Evolutionary conservation across 169 alveolate species (phyloP), one percentile per base, ranked within the genome.

Genomic region (Plasmodium gaboni): DNA sequence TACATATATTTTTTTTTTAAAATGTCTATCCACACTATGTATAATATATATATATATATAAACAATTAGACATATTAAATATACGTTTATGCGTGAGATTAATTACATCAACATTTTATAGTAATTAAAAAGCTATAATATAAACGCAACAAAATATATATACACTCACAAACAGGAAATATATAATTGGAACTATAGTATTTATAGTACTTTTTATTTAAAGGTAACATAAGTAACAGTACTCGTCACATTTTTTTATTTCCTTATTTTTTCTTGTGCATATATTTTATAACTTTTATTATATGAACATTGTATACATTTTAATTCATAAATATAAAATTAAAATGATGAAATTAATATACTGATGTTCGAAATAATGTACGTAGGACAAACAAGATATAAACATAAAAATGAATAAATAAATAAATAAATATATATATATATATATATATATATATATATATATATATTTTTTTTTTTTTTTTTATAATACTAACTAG

Each of bases 31-130:
- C 8, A 2, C 1, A 32, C 9, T 19, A 19, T 19, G 22, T 19
- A 19, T 19, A 19, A 26, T 26, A 26, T 26, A 26, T 32, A 32
- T 32, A 32, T 32, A 32, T 32, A 32, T 32, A 0, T 32, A 0
- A 0, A 32, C 42, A 28, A 28, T 28, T 28, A 28, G 42, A 28
- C 42, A 28, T 28, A 28, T 28, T 4, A 15, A 1, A 19, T 78
- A 70, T 78, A 51, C 89, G 76, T 78, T 78, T 70, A 67, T 44
- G 80, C 89, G 89, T 78, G 89, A 78, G 24, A 19, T 78, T 78
- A 78, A 78, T 78, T 78, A 65, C 89, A 48, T 78, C 51, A 5
- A 48, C 5, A 50, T 51, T 57, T 51, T 78, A 44, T 60, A 53
- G 61, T 78, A 78, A 78, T 78, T 67, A 78, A 78, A 64, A 51